A percentile compares a stretch with the other conserved stretches of the same genome.
Conservation (phyloP, 1,284 basidiomycete genomes). For the Ceratobasidium sp. region DNA sequence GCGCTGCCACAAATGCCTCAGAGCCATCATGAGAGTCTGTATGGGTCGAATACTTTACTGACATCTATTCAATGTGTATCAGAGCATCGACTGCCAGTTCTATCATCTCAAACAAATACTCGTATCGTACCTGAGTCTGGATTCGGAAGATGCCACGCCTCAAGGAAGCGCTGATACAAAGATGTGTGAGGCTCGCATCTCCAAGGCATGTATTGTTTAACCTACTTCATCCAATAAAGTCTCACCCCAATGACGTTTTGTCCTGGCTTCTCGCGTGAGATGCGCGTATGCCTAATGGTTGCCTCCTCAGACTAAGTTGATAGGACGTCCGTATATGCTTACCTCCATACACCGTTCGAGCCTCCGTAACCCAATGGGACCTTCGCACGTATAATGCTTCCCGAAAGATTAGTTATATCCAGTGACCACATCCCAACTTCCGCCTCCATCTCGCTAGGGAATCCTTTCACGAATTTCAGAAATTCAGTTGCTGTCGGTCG, state of each 20-base stretch:
- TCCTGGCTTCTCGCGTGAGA: too few species aligned
- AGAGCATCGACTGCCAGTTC: too few species aligned
- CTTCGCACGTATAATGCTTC: background rate
- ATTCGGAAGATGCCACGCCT: slow-evolving; percentile 10
- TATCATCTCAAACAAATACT: background rate
- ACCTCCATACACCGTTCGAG: background rate
- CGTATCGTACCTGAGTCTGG: background rate
- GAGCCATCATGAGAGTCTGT: too few species aligned
- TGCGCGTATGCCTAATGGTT: too few species aligned
- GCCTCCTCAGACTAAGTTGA: too few species aligned
- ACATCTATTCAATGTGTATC: too few species aligned
- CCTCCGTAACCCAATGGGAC: background rate
- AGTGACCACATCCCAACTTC: background rate
- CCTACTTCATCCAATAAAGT: background rate
- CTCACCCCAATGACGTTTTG: background rate
- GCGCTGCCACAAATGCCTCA: background rate
- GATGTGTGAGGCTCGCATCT: too few species aligned
- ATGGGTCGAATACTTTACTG: too few species aligned
- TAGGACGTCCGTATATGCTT: too few species aligned
- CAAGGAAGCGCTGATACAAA: background rate
- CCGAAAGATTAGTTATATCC: slow-evolving; percentile 1
- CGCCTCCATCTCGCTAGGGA: background rate
- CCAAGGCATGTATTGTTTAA: too few species aligned
- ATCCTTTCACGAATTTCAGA: background rate
- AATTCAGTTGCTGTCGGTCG: slow-evolving; percentile 1